A percentile compares a stretch with the other conserved stretches of the same genome.
Conservation (phyloP, 2,329 filamentous ascomycete genomes). For the Trichothecium roseum region DNA sequence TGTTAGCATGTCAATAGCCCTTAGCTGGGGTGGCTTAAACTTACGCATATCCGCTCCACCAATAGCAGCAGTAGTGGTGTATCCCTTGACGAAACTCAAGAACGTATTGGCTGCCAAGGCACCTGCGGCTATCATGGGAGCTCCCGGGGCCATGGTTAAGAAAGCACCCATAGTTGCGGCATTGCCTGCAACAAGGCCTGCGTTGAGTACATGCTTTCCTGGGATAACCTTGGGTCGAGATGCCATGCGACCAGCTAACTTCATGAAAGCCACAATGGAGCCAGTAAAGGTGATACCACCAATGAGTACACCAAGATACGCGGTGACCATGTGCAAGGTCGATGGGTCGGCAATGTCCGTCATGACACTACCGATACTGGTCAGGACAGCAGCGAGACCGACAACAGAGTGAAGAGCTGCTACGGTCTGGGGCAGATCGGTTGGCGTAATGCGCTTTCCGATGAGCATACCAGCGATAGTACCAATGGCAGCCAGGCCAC, state of each 20-base stretch:
- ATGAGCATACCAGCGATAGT: slow-evolving; percentile 60
- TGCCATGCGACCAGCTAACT: slow-evolving; percentile 73
- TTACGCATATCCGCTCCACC: slow-evolving; percentile 85
- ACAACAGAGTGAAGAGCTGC: slow-evolving; percentile 85
- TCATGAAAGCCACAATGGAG: slow-evolving; percentile 81
- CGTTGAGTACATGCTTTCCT: slow-evolving; percentile 67
- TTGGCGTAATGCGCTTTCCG: slow-evolving; percentile 78
- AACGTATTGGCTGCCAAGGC: slow-evolving; percentile 67
- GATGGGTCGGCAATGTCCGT: slow-evolving; percentile 59
- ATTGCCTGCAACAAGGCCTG: slow-evolving; percentile 63
- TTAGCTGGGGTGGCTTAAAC: slow-evolving; percentile 5
- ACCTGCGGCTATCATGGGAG: slow-evolving; percentile 66
- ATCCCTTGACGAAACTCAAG: slow-evolving; percentile 77
- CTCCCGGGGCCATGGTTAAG: slow-evolving; percentile 69
- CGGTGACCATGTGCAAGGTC: slow-evolving; percentile 74
- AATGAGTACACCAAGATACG: slow-evolving; percentile 78
- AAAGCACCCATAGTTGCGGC: slow-evolving; percentile 77
- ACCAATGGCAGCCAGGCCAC: slow-evolving; percentile 63
- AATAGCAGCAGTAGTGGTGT: slow-evolving; percentile 78
- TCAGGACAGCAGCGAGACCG: slow-evolving; percentile 77
- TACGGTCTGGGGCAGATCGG: slow-evolving; percentile 79
- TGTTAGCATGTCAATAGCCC: not conserved
- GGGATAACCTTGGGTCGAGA: slow-evolving; percentile 64
- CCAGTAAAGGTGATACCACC: slow-evolving; percentile 87
- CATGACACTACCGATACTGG: slow-evolving; percentile 80